Conservation (phyloP, 345 rosid genomes). For the Erodium maritimum region DNA sequence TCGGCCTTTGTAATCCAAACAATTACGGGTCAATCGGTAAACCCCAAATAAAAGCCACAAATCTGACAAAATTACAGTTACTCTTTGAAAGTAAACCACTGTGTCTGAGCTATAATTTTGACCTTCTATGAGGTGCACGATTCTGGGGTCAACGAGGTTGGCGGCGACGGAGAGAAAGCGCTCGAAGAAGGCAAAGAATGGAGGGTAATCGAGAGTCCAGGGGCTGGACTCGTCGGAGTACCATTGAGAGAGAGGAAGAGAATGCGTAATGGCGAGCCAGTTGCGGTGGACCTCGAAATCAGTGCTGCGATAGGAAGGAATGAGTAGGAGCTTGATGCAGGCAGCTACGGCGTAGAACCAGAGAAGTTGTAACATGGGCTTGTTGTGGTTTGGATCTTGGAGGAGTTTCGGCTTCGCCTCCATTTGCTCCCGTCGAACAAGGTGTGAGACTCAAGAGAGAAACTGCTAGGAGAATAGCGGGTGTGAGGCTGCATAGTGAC, state of each 20-base stretch:
- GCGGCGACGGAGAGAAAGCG: slow-evolving; percentile 36
- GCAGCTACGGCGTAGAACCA: slow-evolving; percentile 56
- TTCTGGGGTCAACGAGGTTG: slow-evolving; percentile 44
- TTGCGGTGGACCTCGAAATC: slow-evolving; percentile 95
- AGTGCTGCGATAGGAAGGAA: slow-evolving; percentile 72
- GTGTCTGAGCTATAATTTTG: slow-evolving; percentile 38
- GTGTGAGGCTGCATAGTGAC: too few species aligned
- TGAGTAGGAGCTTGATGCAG: slow-evolving; percentile 54
- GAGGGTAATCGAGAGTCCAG: slow-evolving; percentile 97
- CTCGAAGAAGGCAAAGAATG: slow-evolving; percentile 45
- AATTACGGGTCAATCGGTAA: slow-evolving; percentile 29
- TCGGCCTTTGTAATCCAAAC: slow-evolving; percentile 21
- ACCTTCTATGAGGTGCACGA: slow-evolving; percentile 52
- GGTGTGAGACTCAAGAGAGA: background rate
- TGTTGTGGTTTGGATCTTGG: too few species aligned
- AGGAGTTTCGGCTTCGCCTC: background rate
- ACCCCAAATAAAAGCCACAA: slow-evolving; percentile 47
- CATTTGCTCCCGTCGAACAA: background rate
- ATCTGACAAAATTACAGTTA: slow-evolving; percentile 64
- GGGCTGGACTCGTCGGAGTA: slow-evolving; percentile 74
- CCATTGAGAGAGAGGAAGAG: slow-evolving; percentile 77
- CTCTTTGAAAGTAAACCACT: slow-evolving; percentile 56
- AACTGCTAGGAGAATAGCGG: background rate
- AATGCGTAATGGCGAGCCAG: slow-evolving; percentile 80
- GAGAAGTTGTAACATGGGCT: slow-evolving; percentile 16